Evolutionary conservation across 805 yeast genomes (phyloP), one percentile per base, ranked within the genome.

Genomic region (Cyberlindnera veronae): DNA sequence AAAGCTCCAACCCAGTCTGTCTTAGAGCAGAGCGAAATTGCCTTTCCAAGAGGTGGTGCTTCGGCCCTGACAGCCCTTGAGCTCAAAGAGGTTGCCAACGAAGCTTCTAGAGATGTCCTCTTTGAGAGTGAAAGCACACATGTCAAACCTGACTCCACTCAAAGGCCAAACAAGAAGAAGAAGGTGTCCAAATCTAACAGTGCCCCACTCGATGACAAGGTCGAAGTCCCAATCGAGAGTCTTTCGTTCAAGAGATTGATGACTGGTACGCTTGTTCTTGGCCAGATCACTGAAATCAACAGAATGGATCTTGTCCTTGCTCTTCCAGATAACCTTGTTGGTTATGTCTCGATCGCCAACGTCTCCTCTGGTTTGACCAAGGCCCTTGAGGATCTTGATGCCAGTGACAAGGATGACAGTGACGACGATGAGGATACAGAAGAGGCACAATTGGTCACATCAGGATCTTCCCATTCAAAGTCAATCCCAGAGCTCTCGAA

Each of bases 11-110:
- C 52, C 16, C 48, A 47, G 16, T 66, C 74, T 17, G 53, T 69
- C 17, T 46, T 71, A 17, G 54, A 64, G 24, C 60, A 63, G 34
- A 53, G 61, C 30, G 71, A 67, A 22, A 62, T 61, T 18, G 60
- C 75, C 14, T 93, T 93, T 60, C 99, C 99, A 36, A 84, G 99
- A 78, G 99, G 99, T 53, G 99, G 99, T 36, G 79, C 83, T 11
- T 76, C 91, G 20, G 86, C 79, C 19, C 73, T 93, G 56, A 77
- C 95, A 4, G 89, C 98, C 6, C 67, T 93, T 50, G 99, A 93
- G 64, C 79, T 88, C 50, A 89, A 88, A 61, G 93, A 88, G 58
- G 91, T 91, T 37, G 82, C 95, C 29, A 89, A 88, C 59, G 95
- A 91, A 63, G 99, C 91, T 35, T 81, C 90, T 17, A 77, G 76